These are phyloP conservation scores for Xylaria sp. DNA, from an alignment of 2,329 filamentous ascomycete species.

Conservation along the genomic window DNA sequence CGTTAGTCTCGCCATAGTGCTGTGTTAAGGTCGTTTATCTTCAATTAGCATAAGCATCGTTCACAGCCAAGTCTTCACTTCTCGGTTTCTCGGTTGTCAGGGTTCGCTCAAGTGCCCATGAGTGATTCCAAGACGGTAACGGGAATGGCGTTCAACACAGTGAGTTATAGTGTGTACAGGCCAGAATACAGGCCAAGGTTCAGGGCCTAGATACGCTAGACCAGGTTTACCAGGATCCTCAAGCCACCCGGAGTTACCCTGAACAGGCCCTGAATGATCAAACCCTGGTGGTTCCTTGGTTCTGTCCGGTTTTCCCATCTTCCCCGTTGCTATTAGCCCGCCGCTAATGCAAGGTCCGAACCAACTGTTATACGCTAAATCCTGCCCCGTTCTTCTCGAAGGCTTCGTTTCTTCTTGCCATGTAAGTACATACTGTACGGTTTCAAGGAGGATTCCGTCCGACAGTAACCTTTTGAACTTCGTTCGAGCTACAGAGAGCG, in stretches of 20 bases:
- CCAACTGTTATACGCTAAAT: slow-evolving; percentile 39
- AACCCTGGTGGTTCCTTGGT: slow-evolving; percentile 26
- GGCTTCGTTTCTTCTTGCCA: slow-evolving; percentile 37
- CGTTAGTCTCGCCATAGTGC: slow-evolving; percentile 17
- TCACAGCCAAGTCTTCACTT: neutral
- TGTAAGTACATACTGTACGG: slow-evolving; percentile 20
- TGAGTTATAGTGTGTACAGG: slow-evolving; percentile 17
- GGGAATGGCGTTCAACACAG: slow-evolving; percentile 18
- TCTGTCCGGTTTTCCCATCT: slow-evolving; percentile 38
- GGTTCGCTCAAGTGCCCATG: neutral
- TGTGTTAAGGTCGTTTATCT: neutral
- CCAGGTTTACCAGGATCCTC: slow-evolving; percentile 24
- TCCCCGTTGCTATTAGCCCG: slow-evolving; percentile 44
- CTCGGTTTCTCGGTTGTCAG: neutral
- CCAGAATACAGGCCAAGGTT: neutral
- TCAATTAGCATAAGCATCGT: neutral
- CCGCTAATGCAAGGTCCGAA: slow-evolving; percentile 44
- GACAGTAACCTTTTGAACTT: neutral
- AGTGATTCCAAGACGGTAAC: slow-evolving; percentile 6
- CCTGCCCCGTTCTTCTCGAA: slow-evolving; percentile 45
- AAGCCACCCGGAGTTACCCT: slow-evolving; percentile 33
- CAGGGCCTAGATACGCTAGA: slow-evolving; percentile 13
- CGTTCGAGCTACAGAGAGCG: neutral
- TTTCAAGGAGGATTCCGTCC: slow-evolving; percentile 26
- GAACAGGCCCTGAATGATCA: too few species aligned